phyloP scores from a whole-genome alignment of 177 flowering plant species.

The Telopea speciosissima region DNA sequence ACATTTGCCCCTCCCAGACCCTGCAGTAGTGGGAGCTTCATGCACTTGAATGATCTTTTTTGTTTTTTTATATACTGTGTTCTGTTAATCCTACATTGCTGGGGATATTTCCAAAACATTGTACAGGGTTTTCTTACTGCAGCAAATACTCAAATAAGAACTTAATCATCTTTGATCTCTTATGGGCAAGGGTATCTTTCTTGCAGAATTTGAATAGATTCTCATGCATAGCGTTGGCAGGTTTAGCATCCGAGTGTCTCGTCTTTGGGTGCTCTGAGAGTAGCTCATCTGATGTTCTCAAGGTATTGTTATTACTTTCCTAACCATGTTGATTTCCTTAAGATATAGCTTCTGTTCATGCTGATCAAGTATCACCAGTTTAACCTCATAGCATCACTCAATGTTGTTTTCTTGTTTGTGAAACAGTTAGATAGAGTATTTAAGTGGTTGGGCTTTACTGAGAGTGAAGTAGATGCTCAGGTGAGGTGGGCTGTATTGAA shows the following conservation, averaged over 20 bases:
- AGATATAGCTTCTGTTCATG: neutral
- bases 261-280: slow-evolving; percentile 64
- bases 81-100: no score
- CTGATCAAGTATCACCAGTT: neutral
- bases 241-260: slow-evolving; percentile 69
- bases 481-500: slow-evolving; percentile 77
- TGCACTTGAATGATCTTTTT: no score
- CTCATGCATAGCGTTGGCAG: slow-evolving; percentile 70
- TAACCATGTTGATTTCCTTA: slow-evolving; percentile 23
- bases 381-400: neutral
- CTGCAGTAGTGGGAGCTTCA: no score
- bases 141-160: no score
- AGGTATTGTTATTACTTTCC: slow-evolving; percentile 28
- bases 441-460: slow-evolving; percentile 51
- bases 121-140: no score
- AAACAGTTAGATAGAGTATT: slow-evolving; percentile 51
- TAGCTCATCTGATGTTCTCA: slow-evolving; percentile 55
- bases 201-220: slow-evolving; percentile 60
- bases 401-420: neutral
- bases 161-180: no score
- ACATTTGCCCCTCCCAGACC: no score
- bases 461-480: slow-evolving; percentile 64
- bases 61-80: no score
- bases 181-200: neutral
- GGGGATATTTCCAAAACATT: no score